phyloP scores from a whole-genome alignment of 1,284 basidiomycete species.

The Neolentinus lepideus region DNA sequence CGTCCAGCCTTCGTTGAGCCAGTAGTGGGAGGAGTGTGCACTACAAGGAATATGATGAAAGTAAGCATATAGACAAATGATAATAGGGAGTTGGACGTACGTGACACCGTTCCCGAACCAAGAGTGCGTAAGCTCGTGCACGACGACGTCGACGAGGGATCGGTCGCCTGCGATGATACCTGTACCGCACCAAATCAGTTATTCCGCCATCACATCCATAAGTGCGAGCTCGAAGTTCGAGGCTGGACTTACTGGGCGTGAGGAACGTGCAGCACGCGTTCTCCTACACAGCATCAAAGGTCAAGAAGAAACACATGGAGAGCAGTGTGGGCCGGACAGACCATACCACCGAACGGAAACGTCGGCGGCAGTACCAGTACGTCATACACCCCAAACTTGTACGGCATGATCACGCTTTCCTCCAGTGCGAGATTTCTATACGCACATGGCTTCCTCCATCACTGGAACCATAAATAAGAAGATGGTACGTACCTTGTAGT shows the following conservation, averaged over 20 bases:
- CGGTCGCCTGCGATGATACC: conserved; percentile 81
- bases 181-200: no score
- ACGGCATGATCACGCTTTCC: conserved; percentile 69
- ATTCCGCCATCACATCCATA: no score
- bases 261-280: conserved; percentile 83
- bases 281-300: conserved; percentile 37
- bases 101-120: conserved; percentile 87
- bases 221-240: conserved; percentile 1
- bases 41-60: conserved; percentile 36
- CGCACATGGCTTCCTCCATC: not conserved
- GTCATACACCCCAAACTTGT: conserved; percentile 89
- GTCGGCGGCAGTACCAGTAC: conserved; percentile 70
- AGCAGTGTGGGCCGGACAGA: no score
- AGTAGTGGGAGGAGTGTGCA: conserved; percentile 73
- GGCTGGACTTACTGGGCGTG: conserved; percentile 61
- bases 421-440: conserved; percentile 69
- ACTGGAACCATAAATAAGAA: no score
- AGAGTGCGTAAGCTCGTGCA: conserved; percentile 68
- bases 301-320: conserved; percentile 7
- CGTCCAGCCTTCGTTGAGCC: conserved; percentile 94
- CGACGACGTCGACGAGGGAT: conserved; percentile 38
- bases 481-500: conserved; percentile 50
- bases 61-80: not conserved
- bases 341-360: conserved; percentile 92
- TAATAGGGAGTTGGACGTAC: conserved; percentile 29